These are phyloP conservation scores for Trichophaea hybrida DNA, from an alignment of 2,329 filamentous ascomycete species.

Conservation along the genomic window DNA sequence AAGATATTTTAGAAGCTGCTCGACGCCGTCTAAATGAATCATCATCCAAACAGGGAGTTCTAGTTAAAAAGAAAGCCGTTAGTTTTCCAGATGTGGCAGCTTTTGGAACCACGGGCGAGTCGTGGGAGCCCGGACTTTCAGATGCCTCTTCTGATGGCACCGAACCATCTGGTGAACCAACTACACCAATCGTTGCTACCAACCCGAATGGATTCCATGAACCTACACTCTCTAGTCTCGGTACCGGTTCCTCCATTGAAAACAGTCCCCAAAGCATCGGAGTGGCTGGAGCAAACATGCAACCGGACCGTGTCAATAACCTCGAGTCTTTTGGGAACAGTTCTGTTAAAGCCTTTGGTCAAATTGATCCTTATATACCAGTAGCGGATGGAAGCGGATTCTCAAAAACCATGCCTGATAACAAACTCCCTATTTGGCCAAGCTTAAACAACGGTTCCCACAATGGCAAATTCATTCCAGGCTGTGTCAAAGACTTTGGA, in stretches of 20 bases:
- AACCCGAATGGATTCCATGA: neutral
- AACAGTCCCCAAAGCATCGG: neutral
- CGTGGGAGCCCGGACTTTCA: neutral
- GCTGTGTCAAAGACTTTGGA: no score
- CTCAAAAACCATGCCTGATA: neutral
- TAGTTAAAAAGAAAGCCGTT: neutral
- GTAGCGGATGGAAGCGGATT: neutral
- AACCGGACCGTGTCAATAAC: neutral
- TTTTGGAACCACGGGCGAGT: neutral
- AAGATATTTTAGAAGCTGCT: neutral
- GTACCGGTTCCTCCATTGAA: neutral
- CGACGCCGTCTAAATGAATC: neutral
- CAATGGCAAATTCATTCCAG: neutral
- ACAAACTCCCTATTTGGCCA: neutral
- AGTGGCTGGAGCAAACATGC: neutral
- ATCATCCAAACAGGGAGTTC: neutral
- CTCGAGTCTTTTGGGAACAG: neutral
- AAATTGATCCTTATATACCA: slow-evolving; percentile 2
- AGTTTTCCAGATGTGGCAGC: neutral
- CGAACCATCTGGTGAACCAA: neutral
- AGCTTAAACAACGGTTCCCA: neutral
- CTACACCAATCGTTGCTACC: neutral
- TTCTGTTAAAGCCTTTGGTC: neutral
- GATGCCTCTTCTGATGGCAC: neutral
- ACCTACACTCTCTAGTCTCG: neutral